A percentile compares a stretch with the other conserved stretches of the same genome.
These are phyloP conservation scores for Auxenochlorella pyrenoidosa DNA, from an alignment of 139 green algal species.

Conservation along the genomic window DNA sequence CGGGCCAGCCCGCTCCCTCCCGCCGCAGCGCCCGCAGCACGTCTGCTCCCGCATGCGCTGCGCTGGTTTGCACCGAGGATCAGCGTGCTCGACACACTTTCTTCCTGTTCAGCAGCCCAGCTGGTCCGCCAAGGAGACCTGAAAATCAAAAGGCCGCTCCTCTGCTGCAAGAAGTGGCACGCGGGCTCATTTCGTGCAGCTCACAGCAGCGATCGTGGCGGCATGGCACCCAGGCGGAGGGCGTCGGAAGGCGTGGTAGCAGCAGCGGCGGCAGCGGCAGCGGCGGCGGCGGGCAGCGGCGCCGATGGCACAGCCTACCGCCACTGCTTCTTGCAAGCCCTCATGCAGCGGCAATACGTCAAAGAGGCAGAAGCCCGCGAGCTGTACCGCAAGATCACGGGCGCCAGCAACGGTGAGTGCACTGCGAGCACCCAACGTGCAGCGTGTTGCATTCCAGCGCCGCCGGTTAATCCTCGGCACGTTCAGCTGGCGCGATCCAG, in stretches of 20 bases:
- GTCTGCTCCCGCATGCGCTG: too few species aligned
- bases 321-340: conserved; percentile 36
- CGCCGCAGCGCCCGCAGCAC: too few species aligned
- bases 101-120: neutral
- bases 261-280: neutral
- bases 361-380: conserved; percentile 17
- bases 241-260: neutral
- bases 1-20: too few species aligned
- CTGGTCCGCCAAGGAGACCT: neutral
- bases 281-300: neutral
- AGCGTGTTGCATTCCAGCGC: neutral
- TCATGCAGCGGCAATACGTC: conserved; percentile 20
- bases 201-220: neutral
- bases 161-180: neutral
- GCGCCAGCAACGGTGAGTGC: conserved; percentile 1
- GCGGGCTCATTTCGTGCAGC: neutral
- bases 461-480: neutral
- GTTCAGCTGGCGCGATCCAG: neutral
- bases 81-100: neutral
- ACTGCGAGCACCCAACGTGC: too few species aligned
- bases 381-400: conserved; percentile 10
- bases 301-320: neutral
- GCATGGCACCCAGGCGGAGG: conserved; percentile 5
- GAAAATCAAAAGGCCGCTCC: neutral
- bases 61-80: too few species aligned